Conservation (phyloP, 768 basidiomycete species). For the Clavaria fumosa region DNA sequence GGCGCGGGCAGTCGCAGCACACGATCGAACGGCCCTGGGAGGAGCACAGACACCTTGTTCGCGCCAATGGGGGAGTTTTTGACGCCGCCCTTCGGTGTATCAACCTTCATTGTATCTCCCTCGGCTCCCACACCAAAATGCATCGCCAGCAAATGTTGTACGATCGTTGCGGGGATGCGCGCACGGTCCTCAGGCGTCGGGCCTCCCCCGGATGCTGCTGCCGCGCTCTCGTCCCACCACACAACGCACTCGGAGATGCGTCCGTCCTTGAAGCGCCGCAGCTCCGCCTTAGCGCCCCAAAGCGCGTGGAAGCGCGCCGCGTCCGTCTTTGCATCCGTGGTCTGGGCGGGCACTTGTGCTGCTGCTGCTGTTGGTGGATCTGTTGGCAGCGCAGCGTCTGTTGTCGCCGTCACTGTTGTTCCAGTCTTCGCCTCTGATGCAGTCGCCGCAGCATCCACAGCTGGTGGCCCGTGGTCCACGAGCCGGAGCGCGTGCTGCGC, state of each 20-base stretch:
- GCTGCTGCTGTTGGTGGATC: too few relatives aligned
- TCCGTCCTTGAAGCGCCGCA: conserved; percentile 93
- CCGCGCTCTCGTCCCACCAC: too few relatives aligned
- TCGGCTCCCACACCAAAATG: conserved; percentile 68
- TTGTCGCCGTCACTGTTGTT: too few relatives aligned
- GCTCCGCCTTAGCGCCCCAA: conserved; percentile 88
- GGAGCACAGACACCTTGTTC: too few relatives aligned
- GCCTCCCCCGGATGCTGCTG: too few relatives aligned
- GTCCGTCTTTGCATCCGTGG: too few relatives aligned
- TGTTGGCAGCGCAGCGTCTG: too few relatives aligned
- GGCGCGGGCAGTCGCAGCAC: conserved; percentile 42
- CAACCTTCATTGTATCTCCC: conserved; percentile 32
- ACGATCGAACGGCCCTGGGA: conserved; percentile 44
- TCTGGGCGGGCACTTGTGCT: too few relatives aligned
- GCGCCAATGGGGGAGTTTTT: too few relatives aligned
- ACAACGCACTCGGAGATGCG: conserved; percentile 89
- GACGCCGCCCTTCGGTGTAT: too few relatives aligned
- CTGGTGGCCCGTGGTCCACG: conserved; percentile 84
- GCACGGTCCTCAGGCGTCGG: conserved; percentile 65
- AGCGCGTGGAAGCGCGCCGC: conserved; percentile 57
- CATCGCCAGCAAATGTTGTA: conserved; percentile 52
- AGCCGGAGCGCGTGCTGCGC: conserved; percentile 62
- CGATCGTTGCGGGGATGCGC: conserved; percentile 60
- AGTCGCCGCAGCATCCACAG: conserved; percentile 44
- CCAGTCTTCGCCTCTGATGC: too few relatives aligned